Evolutionary conservation across 495 filamentous ascomycete genomes (phyloP).

Genomic region (Rostrohypoxylon terebratum): DNA sequence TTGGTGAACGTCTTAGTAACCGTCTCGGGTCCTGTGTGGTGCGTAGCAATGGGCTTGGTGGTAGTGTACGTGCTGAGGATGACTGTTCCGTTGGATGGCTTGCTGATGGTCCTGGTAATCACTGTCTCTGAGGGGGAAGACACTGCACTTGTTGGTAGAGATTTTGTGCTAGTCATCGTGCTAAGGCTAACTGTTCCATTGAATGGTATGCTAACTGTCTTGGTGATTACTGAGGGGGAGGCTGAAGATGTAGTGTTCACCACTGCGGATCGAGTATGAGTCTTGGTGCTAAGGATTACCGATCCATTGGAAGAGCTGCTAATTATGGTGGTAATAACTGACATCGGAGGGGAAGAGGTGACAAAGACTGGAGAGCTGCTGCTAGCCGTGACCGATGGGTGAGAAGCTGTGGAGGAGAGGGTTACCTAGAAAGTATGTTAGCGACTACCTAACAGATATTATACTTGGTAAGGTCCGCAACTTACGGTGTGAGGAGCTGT

Average conservation of each 20-base stretch:
- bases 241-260: not conserved
- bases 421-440: constrained; percentile 19
- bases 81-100: constrained; percentile 17
- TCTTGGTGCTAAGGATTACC: not conserved
- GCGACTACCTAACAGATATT: not conserved
- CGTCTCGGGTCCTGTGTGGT: not conserved
- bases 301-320: constrained; percentile 1
- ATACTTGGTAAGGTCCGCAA: not conserved
- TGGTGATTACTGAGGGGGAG: not conserved
- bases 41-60: not conserved
- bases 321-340: not conserved
- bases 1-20: not conserved
- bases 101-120: constrained; percentile 27
- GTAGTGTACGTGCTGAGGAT: constrained; percentile 23
- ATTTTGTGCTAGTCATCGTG: not conserved
- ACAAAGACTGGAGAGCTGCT: not conserved
- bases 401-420: constrained; percentile 1
- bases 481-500: constrained; percentile 32
- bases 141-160: not conserved
- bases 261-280: not conserved
- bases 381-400: not conserved
- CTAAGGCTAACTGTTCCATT: not conserved
- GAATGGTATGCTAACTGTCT: not conserved
- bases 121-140: constrained; percentile 22
- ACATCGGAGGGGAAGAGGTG: not conserved